A percentile compares a stretch with the other conserved stretches of the same genome.
Conservation (phyloP, 202 grass and related monocot species). For the Carex arenaria region DNA sequence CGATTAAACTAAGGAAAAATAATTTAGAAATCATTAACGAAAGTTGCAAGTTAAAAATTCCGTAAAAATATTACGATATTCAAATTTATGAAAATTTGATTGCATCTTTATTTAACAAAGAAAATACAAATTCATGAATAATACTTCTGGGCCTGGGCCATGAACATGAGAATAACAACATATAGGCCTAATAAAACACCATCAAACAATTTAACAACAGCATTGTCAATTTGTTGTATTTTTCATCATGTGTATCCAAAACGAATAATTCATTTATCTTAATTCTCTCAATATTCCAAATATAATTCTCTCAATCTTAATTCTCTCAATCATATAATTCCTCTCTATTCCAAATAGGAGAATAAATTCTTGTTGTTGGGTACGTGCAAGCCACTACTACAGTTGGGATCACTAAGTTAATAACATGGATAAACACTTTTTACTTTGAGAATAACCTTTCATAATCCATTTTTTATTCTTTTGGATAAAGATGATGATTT, state of each 20-base stretch:
- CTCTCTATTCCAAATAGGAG: constrained; percentile 22
- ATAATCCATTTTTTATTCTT: not conserved
- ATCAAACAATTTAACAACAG: too few relatives aligned
- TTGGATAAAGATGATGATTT: not conserved
- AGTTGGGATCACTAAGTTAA: not conserved
- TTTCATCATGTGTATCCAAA: not conserved
- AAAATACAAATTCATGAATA: too few relatives aligned
- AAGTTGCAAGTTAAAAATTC: too few relatives aligned
- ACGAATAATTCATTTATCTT: constrained; percentile 1
- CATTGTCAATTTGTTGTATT: too few relatives aligned
- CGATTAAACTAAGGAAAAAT: too few relatives aligned
- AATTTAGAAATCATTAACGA: too few relatives aligned
- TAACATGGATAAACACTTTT: not conserved
- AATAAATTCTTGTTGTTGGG: not conserved
- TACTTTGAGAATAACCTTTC: not conserved
- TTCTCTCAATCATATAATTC: not conserved
- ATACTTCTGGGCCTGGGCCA: too few relatives aligned
- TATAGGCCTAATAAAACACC: too few relatives aligned
- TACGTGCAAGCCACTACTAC: constrained; percentile 12
- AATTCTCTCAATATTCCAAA: constrained; percentile 5
- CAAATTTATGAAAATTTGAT: too few relatives aligned
- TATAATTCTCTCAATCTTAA: not conserved
- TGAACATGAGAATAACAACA: too few relatives aligned
- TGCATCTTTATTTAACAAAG: too few relatives aligned
- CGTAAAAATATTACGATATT: too few relatives aligned